Evolutionary conservation across 371 early-diverging fungal species (phyloP), one percentile per base, ranked within the genome.

Genomic region (Spraguea lophii): DNA sequence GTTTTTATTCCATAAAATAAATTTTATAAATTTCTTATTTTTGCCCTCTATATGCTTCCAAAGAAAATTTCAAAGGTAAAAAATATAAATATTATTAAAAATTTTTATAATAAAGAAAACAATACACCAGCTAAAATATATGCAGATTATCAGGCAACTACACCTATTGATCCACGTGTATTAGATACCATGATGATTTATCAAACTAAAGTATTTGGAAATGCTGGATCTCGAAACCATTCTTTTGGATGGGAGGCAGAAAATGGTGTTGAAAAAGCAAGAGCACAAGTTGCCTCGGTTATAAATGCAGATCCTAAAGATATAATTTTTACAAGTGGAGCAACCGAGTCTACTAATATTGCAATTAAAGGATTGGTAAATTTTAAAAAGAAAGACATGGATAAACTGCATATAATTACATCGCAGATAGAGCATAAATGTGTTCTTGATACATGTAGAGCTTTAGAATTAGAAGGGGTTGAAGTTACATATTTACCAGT

Each of bases 341-440:
- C 98, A 12, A 97, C 98, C n/a, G 98, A 97, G 71, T 80, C 86
- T 39, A 88, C 88, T 77, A 97, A 97, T 66, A 69, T 87, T 21
- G 80, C 84, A 56, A 74, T 93, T 61, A 93, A 92, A 71, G 98
- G 98, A 51, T 83, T 94, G 34, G 84, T 88, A 3, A 75, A 84
- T 32, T 97, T 91, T 71, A 84, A 89, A 74, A 47, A 50, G 15
- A 46, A 54, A 23, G 54, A 65, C 0, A 46, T 47, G 32, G n/a
- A 34, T 15, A 35, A 16, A 47, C 17, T 61, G 3, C 98, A 97
- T 70, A 83, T 97, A 49, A 92, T 97, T 57, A 93, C 98, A 7
- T 79, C 87, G 4, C 90, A 91, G 71, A 91, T 83, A 27, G 98
- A 97, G 73, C 98, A 97, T 74, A 97, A 97, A 76, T 91, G 91